Percentiles rank a stretch among this genome's conserved stretches.
Conservation (phyloP, 805 yeast genomes). For the Saccharomycopsis sp. region DNA sequence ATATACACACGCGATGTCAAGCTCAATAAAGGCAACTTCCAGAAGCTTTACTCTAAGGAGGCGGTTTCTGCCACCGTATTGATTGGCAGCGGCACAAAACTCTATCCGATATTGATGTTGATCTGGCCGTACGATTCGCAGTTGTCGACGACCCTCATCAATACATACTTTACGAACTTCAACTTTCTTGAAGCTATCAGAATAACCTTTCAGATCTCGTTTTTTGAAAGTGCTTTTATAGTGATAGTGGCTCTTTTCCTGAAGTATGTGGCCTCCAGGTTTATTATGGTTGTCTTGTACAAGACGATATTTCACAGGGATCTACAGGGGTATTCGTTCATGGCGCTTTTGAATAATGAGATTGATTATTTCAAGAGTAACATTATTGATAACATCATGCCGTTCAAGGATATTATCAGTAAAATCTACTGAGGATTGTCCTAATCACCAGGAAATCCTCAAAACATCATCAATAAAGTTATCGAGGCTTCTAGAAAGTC, state of each 20-base stretch:
- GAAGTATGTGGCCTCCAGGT: constrained; percentile 11
- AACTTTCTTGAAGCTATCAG: constrained; percentile 60
- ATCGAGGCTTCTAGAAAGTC: too few species aligned
- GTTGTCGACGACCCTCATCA: constrained; percentile 52
- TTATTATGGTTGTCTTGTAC: background rate
- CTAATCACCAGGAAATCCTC: too few species aligned
- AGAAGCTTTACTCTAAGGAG: constrained; percentile 27
- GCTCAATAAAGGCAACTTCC: constrained; percentile 8
- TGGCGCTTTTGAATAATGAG: background rate
- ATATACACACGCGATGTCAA: constrained; percentile 3
- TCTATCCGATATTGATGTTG: constrained; percentile 86
- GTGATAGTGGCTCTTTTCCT: constrained; percentile 6
- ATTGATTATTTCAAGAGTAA: background rate
- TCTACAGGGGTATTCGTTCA: background rate
- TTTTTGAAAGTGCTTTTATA: constrained; percentile 8
- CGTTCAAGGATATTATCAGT: background rate
- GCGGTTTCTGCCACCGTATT: constrained; percentile 61
- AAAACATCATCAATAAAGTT: too few species aligned
- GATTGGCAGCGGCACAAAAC: constrained; percentile 69
- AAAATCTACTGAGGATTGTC: background rate
- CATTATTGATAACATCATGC: background rate
- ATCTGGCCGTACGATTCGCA: constrained; percentile 96
- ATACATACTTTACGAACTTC: constrained; percentile 46
- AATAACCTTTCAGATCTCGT: constrained; percentile 26
- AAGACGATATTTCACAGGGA: background rate